Evolutionary conservation across 108 stramenopile genomes (phyloP).

Genomic region (Cyclotella kingstonii): DNA sequence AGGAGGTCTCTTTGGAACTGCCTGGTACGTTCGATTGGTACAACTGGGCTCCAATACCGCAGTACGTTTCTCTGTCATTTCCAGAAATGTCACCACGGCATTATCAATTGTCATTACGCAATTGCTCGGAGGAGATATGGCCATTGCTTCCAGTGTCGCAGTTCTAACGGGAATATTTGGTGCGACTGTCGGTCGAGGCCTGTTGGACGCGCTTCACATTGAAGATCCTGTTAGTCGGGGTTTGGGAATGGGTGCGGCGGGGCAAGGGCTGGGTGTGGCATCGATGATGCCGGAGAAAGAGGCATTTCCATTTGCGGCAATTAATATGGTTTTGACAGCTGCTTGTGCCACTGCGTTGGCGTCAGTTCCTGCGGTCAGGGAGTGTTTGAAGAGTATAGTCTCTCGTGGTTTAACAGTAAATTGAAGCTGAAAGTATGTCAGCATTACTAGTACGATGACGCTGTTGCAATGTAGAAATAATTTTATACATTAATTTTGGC

Average conservation of each 20-base stretch:
- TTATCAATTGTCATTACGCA: conserved; percentile 51
- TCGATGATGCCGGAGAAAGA: conserved; percentile 50
- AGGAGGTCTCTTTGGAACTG: conserved; percentile 54
- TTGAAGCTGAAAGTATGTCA: conserved; percentile 1
- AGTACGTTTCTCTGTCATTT: conserved; percentile 38
- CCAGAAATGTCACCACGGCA: conserved; percentile 51
- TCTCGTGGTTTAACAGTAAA: conserved; percentile 13
- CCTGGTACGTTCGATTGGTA: conserved; percentile 41
- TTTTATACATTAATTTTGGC: too few relatives aligned
- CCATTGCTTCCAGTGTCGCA: conserved; percentile 49
- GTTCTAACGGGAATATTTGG: conserved; percentile 55
- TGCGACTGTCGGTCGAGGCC: conserved; percentile 40
- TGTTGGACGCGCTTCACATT: conserved; percentile 37
- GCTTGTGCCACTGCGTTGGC: conserved; percentile 42
- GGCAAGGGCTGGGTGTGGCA: conserved; percentile 55
- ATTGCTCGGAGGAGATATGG: conserved; percentile 47
- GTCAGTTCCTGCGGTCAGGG: conserved; percentile 46
- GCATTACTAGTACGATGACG: too few relatives aligned
- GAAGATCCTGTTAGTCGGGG: conserved; percentile 52
- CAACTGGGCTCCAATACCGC: conserved; percentile 28
- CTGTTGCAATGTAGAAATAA: too few relatives aligned
- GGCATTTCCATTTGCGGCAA: conserved; percentile 61
- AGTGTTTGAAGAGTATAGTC: conserved; percentile 35
- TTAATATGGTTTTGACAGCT: conserved; percentile 55
- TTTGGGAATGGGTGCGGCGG: conserved; percentile 55